Percentiles rank a stretch among this genome's conserved stretches.
These are phyloP conservation scores for Teratosphaeria zuluensis DNA, from an alignment of 2,329 filamentous ascomycete species.

Conservation along the genomic window DNA sequence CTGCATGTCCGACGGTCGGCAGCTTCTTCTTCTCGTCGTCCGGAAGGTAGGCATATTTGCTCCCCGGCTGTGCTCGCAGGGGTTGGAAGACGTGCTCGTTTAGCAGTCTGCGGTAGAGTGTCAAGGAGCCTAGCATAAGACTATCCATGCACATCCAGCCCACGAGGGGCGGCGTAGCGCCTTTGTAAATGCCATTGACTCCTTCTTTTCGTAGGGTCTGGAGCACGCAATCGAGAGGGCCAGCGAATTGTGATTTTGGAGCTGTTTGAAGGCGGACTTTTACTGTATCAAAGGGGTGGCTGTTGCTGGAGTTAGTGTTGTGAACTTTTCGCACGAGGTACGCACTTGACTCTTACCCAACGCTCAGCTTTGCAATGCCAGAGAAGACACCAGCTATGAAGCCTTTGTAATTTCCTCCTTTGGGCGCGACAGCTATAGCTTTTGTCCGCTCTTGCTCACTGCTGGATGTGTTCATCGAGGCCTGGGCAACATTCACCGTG, in stretches of 20 bases:
- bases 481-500: conserved; percentile 14
- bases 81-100: conserved; percentile 68
- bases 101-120: conserved; percentile 75
- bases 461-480: conserved; percentile 7
- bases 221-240: conserved; percentile 74
- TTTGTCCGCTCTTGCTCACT: conserved; percentile 9
- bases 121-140: conserved; percentile 84
- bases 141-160: conserved; percentile 99
- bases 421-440: conserved; percentile 9
- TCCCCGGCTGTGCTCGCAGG: conserved; percentile 18
- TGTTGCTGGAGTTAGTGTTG: conserved; percentile 27
- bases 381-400: conserved; percentile 96
- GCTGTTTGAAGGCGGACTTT: conserved; percentile 94
- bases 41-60: conserved; percentile 14
- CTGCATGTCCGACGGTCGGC: conserved; percentile 69
- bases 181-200: conserved; percentile 80
- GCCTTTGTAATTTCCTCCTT: conserved; percentile 65
- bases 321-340: conserved; percentile 6
- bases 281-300: conserved; percentile 81
- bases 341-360: conserved; percentile 43
- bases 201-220: conserved; percentile 84
- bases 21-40: conserved; percentile 41
- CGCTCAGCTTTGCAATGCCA: conserved; percentile 75
- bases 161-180: conserved; percentile 67
- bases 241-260: conserved; percentile 64